These are phyloP conservation scores for Hypoxylon sp. DNA, from an alignment of 2,329 filamentous ascomycete genomes.

Conservation along the genomic window DNA sequence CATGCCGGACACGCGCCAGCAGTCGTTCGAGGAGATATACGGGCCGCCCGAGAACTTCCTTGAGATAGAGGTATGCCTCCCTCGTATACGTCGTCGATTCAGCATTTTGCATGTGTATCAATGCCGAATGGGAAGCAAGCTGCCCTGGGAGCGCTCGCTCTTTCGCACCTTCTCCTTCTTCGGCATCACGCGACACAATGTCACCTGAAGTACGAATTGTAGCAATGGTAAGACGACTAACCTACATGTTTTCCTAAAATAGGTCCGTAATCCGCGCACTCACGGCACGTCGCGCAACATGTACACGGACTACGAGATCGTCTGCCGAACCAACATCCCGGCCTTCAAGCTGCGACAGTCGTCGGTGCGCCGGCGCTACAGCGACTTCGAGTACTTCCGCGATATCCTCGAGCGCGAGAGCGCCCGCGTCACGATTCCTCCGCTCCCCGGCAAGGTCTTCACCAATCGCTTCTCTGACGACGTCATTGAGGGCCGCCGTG, in stretches of 20 bases:
- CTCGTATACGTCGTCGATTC: no score
- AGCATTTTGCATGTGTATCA: background rate
- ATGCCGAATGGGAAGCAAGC: background rate
- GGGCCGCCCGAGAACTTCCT: conserved; percentile 98
- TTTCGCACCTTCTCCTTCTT: background rate
- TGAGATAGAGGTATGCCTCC: conserved; percentile 84
- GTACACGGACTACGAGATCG: conserved; percentile 99
- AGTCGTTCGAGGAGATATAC: conserved; percentile 99
- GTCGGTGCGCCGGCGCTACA: conserved; percentile 91
- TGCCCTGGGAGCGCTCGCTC: no score
- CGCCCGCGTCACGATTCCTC: conserved; percentile 94
- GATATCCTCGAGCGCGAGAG: conserved; percentile 97
- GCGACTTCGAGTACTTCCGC: conserved; percentile 98
- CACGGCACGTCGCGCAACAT: conserved; percentile 94
- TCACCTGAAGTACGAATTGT: background rate
- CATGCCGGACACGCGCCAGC: conserved; percentile 81
- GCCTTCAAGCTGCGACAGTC: conserved; percentile 96
- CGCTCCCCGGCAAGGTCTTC: conserved; percentile 95
- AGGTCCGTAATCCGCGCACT: conserved; percentile 94
- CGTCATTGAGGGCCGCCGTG: conserved; percentile 93
- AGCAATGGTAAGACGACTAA: conserved; percentile 5
- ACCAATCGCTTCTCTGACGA: conserved; percentile 98
- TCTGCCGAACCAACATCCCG: conserved; percentile 98
- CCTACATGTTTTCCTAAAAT: conserved; percentile 31
- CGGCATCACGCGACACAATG: conserved; percentile 26